These are phyloP conservation scores for Polytrichum formosum DNA, from an alignment of 225 moss, liverwort and hornwort genomes.

Conservation along the genomic window DNA sequence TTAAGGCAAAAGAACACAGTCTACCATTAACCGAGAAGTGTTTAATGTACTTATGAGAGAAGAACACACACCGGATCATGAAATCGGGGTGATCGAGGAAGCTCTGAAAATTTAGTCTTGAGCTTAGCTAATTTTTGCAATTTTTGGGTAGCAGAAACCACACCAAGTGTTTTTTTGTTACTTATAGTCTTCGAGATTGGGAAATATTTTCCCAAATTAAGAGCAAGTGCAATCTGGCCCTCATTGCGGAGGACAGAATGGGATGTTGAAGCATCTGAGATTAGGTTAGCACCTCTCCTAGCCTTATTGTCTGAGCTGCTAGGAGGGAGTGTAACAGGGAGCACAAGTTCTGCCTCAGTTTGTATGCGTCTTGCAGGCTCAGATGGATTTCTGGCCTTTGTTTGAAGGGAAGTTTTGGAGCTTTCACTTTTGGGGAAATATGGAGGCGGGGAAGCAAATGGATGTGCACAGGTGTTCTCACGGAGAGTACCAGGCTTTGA, in stretches of 20 bases:
- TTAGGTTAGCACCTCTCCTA: no score
- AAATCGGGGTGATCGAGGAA: background rate
- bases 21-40: no score
- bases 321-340: background rate
- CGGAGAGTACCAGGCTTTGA: conserved; percentile 6
- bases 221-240: background rate
- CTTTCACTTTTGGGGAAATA: background rate
- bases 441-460: background rate
- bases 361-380: no score
- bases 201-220: conserved; percentile 12
- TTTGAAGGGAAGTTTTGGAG: background rate
- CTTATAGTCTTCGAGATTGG: background rate
- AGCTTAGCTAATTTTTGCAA: background rate
- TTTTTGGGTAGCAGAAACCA: no score
- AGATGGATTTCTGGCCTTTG: background rate
- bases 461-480: background rate
- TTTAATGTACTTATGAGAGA: no score
- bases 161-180: background rate
- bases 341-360: no score
- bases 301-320: background rate
- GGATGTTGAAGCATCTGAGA: background rate
- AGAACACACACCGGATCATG: no score
- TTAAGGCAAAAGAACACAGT: no score
- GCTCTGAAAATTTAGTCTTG: conserved; percentile 4
- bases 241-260: no score